These are phyloP conservation scores for Cercophora sp. DNA, from an alignment of 495 filamentous ascomycete species.

Conservation along the genomic window DNA sequence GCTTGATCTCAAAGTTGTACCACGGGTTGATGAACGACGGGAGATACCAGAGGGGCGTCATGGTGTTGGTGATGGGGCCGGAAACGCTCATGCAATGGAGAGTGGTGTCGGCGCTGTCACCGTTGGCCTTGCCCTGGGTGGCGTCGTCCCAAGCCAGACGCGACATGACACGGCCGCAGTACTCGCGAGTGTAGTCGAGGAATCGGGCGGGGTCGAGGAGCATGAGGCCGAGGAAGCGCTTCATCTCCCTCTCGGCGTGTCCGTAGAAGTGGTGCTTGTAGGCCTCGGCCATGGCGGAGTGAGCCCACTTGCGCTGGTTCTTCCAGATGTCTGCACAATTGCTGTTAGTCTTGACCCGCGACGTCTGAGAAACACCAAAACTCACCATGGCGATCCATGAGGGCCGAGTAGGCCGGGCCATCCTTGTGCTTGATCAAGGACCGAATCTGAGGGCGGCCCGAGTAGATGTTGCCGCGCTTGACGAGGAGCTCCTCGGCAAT, in stretches of 20 bases:
- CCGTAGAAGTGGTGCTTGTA: constrained; percentile 46
- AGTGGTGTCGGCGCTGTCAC: constrained; percentile 41
- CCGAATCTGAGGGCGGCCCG: constrained; percentile 47
- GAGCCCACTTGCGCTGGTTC: constrained; percentile 44
- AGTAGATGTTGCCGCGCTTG: constrained; percentile 51
- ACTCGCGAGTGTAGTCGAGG: constrained; percentile 41
- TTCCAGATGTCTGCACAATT: constrained; percentile 41
- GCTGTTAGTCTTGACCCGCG: no score
- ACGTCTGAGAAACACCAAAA: no score
- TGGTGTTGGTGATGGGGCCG: constrained; percentile 44
- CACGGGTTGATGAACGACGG: constrained; percentile 40
- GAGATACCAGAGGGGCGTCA: constrained; percentile 43
- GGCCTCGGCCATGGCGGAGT: constrained; percentile 45
- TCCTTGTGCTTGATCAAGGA: constrained; percentile 46
- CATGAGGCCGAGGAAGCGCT: constrained; percentile 38
- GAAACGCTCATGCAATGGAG: constrained; percentile 47
- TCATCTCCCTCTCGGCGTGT: constrained; percentile 44
- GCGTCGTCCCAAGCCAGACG: constrained; percentile 46
- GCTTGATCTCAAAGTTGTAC: constrained; percentile 40
- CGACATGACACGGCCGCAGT: constrained; percentile 45
- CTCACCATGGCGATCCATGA: constrained; percentile 49
- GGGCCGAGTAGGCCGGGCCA: constrained; percentile 41
- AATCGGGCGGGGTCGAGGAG: constrained; percentile 44
- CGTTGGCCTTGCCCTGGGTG: constrained; percentile 39
- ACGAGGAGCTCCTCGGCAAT: constrained; percentile 55